Base-by-base conservation (phyloP, 331 rosid genomes). In the Stylosanthes scabra region DNA sequence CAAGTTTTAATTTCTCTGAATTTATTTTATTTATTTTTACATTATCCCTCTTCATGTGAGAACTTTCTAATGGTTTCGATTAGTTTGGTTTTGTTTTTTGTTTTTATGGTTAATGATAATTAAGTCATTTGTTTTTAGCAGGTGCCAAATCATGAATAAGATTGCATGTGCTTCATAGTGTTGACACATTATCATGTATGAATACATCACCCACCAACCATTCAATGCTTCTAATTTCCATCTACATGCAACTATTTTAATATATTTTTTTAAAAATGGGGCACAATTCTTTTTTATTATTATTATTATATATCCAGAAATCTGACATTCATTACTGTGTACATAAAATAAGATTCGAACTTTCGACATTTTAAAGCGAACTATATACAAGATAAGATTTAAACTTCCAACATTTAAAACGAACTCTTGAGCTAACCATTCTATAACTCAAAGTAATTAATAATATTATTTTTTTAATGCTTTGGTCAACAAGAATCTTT, bases 211-310 rank as follows among this genome's bases (percentile, higher is more conserved):
- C 20, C 70, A 71, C 56, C 63, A 78, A 57, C 58, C 82, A 64
- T 25, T 9, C 40, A 37, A 71, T 28, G 59, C 16, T 59, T 57
- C 41, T 47, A 39, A 49, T 42, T 72, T 78, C 78, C 83, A 79
- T 79, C 75, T 79, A 75, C 79, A 56, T 79, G 44, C 61, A 79
- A 72, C 59, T 28, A 67, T 37, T 52, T 52, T 37, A 34, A 34
- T 34, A 15, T 20, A 20, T 20, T 20, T 20, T 20, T 34, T 3
- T 3, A 34, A 34, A 6, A 34, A 34, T 20, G 25, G 6, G 39
- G 1, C 4, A 57, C 15, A 59, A 44, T 66, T 47, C 40, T 63
- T 59, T 64, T 20, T 52, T 51, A 39, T 45, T 31, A 52, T 27
- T 45, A 20, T 20, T 20, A 20, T 20, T n/a, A n/a, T n/a, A n/a